These are phyloP conservation scores for Oenanthe javanica DNA, from an alignment of 140 eudicot species.

Conservation along the genomic window DNA sequence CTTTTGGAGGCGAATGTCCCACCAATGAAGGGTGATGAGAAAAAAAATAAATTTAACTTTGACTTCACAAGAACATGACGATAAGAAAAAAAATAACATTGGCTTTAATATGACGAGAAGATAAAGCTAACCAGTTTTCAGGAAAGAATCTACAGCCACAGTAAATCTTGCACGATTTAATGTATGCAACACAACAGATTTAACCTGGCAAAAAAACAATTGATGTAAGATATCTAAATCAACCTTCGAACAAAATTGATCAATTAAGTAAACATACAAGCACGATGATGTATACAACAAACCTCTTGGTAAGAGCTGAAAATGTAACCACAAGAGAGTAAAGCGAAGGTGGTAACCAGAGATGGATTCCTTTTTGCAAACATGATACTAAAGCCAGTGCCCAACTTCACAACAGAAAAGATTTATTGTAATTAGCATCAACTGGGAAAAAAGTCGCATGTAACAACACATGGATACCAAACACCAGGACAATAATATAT, in stretches of 20 bases:
- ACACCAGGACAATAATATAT: neutral
- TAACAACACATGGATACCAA: neutral
- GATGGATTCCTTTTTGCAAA: slow-evolving; percentile 86
- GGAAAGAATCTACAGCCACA: slow-evolving; percentile 91
- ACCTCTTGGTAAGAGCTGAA: slow-evolving; percentile 95
- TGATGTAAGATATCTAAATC: slow-evolving; percentile 8
- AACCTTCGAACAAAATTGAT: neutral
- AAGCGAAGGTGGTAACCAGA: slow-evolving; percentile 69
- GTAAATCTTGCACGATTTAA: slow-evolving; percentile 84
- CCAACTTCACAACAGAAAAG: slow-evolving; percentile 57
- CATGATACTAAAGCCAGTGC: slow-evolving; percentile 91
- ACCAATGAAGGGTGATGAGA: neutral
- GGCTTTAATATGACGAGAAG: neutral
- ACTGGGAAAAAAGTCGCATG: neutral
- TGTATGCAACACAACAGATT: slow-evolving; percentile 88
- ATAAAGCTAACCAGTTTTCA: slow-evolving; percentile 58
- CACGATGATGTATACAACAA: slow-evolving; percentile 3
- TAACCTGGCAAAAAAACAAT: slow-evolving; percentile 46
- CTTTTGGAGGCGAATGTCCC: neutral
- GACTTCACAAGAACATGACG: slow-evolving; percentile 2
- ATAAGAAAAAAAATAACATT: neutral
- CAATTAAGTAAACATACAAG: neutral
- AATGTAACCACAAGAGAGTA: slow-evolving; percentile 89
- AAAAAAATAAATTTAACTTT: neutral
- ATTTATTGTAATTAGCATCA: slow-evolving; percentile 14